Conservation (phyloP, 2,329 filamentous ascomycete genomes). For the Calonectria naviculata region DNA sequence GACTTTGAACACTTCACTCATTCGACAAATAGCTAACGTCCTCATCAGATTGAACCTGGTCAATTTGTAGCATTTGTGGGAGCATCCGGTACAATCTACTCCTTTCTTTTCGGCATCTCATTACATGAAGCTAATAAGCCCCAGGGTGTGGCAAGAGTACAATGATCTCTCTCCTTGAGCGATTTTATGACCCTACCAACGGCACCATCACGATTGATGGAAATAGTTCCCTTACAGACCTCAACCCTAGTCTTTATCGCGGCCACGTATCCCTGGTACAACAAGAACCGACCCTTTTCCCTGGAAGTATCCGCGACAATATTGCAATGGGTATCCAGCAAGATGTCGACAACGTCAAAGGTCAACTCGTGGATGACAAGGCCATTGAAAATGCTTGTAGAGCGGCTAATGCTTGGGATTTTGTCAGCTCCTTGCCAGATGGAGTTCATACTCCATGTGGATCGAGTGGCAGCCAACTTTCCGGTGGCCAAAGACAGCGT, state of each 20-base stretch:
- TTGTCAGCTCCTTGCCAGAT: slow-evolving; percentile 44
- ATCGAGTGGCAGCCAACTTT: slow-evolving; percentile 48
- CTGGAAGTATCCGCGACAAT: slow-evolving; percentile 82
- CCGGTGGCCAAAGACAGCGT: slow-evolving; percentile 67
- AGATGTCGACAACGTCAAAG: background rate
- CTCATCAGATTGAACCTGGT: slow-evolving; percentile 42
- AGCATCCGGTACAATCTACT: background rate
- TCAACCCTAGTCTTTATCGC: slow-evolving; percentile 50
- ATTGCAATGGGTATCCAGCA: slow-evolving; percentile 63
- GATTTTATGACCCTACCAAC: slow-evolving; percentile 51
- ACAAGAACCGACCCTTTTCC: slow-evolving; percentile 75
- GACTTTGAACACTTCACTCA: background rate
- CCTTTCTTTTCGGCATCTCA: background rate
- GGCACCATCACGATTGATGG: slow-evolving; percentile 58
- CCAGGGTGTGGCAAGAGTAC: slow-evolving; percentile 66
- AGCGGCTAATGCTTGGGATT: slow-evolving; percentile 58
- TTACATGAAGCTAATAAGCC: background rate
- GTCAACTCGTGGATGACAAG: slow-evolving; percentile 19
- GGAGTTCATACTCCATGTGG: slow-evolving; percentile 46
- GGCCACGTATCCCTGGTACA: slow-evolving; percentile 63
- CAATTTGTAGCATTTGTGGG: slow-evolving; percentile 65
- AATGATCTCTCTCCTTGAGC: slow-evolving; percentile 61
- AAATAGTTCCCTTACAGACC: slow-evolving; percentile 33
- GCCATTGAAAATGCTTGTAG: slow-evolving; percentile 53
- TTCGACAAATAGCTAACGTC: background rate